Evolutionary conservation across 164 flowering plant genomes (phyloP), one percentile per base, ranked within the genome.

Genomic region (Paratinospora sagittata): DNA sequence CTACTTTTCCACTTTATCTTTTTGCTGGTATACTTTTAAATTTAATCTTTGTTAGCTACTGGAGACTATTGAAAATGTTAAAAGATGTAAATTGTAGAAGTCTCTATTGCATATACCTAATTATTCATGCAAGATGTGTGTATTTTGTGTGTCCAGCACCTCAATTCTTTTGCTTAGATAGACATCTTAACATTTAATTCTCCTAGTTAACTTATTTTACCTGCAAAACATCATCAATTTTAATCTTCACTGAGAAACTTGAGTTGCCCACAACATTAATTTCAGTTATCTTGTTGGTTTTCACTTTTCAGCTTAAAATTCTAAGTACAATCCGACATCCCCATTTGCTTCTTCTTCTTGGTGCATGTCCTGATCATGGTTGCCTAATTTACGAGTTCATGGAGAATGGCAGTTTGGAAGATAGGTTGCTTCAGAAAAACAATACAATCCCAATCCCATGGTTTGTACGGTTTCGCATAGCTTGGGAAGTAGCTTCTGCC

Each of bases 351-450:
- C 82, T 90, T 21, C 96, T 95, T 39, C 80, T 92, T 41, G 99
- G 99, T 19, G 98, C 97, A 30, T 92, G 99, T 73, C 85, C 85
- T 26, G 96, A 88, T 63, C 86, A 69, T 11, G 87, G 93, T 68
- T 90, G 96, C 85, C 80, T 95, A 13, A 89, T 92, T n/a, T 95
- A 92, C 37, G 99, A 95, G 80, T 90, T 78, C 85, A 89, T 95
- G 97, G 93, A 88, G 68, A 88, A 90, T 76, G 98, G 98, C 17
- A 90, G 88, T 83, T 75, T 94, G 77, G 96, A 88, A 21, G 97
- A 90, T 30, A 76, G 86, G 66, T 71, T 95, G 30, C 61, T 84
- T 30, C 76, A 78, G 27, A 82, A 73, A 73, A 72, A 81, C 49
- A 70, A 76, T 10, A 85, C 87, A 0, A 85, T 88, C 11, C 84